Evolutionary conservation across 2,329 filamentous ascomycete species (phyloP).

Genomic region (Coniochaeta ligniaria): DNA sequence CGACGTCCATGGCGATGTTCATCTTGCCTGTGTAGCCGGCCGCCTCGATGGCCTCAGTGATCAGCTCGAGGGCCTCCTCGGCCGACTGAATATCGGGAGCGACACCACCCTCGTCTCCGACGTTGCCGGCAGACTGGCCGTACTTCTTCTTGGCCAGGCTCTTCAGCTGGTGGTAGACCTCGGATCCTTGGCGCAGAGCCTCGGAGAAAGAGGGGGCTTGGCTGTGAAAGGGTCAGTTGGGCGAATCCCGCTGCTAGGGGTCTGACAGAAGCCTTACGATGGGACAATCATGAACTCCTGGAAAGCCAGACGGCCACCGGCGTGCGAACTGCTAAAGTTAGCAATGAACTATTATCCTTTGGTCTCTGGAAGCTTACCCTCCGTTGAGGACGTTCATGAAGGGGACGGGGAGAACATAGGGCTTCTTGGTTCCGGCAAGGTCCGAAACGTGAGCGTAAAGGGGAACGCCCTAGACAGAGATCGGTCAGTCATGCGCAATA

Average conservation of each 20-base stretch:
- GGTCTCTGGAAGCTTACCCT: slow-evolving; percentile 29
- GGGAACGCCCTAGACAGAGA: slow-evolving; percentile 54
- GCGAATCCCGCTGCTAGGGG: neutral
- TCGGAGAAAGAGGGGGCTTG: slow-evolving; percentile 87
- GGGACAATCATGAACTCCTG: slow-evolving; percentile 97
- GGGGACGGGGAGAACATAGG: slow-evolving; percentile 81
- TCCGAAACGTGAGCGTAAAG: slow-evolving; percentile 85
- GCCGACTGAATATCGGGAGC: slow-evolving; percentile 97
- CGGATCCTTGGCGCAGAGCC: slow-evolving; percentile 90
- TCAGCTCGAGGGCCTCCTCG: slow-evolving; percentile 94
- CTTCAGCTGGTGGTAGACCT: slow-evolving; percentile 99
- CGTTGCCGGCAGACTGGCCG: slow-evolving; percentile 96
- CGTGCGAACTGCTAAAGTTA: slow-evolving; percentile 66
- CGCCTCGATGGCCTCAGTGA: slow-evolving; percentile 87
- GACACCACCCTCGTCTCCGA: slow-evolving; percentile 99
- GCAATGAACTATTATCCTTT: neutral
- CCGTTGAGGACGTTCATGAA: slow-evolving; percentile 95
- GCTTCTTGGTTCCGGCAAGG: slow-evolving; percentile 84
- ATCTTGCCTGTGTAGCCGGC: slow-evolving; percentile 94
- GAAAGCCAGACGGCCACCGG: slow-evolving; percentile 90
- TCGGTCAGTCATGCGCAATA: neutral
- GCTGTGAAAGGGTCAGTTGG: slow-evolving; percentile 30
- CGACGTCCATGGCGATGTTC: slow-evolving; percentile 98
- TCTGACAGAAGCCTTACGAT: slow-evolving; percentile 43
- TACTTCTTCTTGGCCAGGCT: slow-evolving; percentile 97